Percentiles rank a stretch among this genome's conserved stretches.
Conservation (phyloP, 352 stramenopile genomes). For the Globisporangium irregulare region DNA sequence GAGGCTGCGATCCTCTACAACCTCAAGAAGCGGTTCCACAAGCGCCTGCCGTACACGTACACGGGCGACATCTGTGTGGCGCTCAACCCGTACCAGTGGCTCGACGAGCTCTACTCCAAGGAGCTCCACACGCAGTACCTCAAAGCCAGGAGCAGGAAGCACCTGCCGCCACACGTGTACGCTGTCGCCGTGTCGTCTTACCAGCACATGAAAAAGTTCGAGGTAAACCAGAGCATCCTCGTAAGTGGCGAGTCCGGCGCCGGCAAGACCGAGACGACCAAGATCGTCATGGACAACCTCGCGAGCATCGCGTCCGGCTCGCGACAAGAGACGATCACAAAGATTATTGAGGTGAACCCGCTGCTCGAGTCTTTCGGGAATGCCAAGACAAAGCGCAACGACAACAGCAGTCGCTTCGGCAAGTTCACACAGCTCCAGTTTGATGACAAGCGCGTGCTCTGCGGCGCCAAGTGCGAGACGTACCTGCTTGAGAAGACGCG, state of each 20-base stretch:
- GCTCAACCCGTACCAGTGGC: constrained; percentile 94
- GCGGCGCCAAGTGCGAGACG: constrained; percentile 91
- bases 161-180: constrained; percentile 71
- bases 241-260: constrained; percentile 87
- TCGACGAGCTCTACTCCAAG: constrained; percentile 73
- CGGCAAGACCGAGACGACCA: constrained; percentile 93
- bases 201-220: constrained; percentile 52
- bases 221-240: constrained; percentile 81
- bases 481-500: constrained; percentile 97
- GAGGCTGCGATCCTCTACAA: constrained; percentile 91
- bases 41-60: constrained; percentile 91
- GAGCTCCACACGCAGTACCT: constrained; percentile 73
- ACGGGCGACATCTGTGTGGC: constrained; percentile 96
- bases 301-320: constrained; percentile 54
- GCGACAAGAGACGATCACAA: constrained; percentile 67
- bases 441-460: constrained; percentile 63
- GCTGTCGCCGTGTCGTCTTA: constrained; percentile 66
- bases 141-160: constrained; percentile 30
- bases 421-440: constrained; percentile 98
- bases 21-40: constrained; percentile 75
- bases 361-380: constrained; percentile 99
- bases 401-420: constrained; percentile 95
- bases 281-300: constrained; percentile 89
- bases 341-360: constrained; percentile 96
- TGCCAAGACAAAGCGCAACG: constrained; percentile 95